These are phyloP conservation scores for Theileria parva DNA, from an alignment of 169 alveolate genomes.

Conservation along the genomic window DNA sequence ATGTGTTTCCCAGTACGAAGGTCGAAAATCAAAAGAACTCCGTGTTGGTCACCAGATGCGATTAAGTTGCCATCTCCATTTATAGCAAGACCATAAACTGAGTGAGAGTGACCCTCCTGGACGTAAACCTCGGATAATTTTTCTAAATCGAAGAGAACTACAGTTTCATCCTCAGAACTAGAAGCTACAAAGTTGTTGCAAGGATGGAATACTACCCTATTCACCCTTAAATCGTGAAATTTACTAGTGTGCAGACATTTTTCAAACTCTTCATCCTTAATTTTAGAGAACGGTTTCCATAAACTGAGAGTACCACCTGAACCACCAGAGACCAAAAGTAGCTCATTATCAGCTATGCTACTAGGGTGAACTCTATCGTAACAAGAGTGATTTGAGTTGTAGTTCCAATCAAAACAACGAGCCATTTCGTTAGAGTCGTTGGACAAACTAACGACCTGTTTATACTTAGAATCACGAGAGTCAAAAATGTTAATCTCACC, in stretches of 20 bases:
- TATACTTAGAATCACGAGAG: slow-evolving; percentile 50
- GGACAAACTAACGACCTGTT: slow-evolving; percentile 52
- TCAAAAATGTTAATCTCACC: slow-evolving; percentile 69
- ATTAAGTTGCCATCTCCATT: slow-evolving; percentile 77
- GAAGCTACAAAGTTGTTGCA: slow-evolving; percentile 64
- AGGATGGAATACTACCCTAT: slow-evolving; percentile 73
- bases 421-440: slow-evolving; percentile 71
- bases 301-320: slow-evolving; percentile 70
- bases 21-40: slow-evolving; percentile 74
- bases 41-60: slow-evolving; percentile 75
- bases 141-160: slow-evolving; percentile 70
- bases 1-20: slow-evolving; percentile 76
- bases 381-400: slow-evolving; percentile 57
- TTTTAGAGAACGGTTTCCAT: slow-evolving; percentile 70
- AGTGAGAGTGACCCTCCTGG: slow-evolving; percentile 77
- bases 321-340: slow-evolving; percentile 71
- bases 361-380: slow-evolving; percentile 46
- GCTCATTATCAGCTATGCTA: slow-evolving; percentile 45
- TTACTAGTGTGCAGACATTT: slow-evolving; percentile 53
- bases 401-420: slow-evolving; percentile 77
- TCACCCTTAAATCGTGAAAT: slow-evolving; percentile 71
- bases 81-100: slow-evolving; percentile 68
- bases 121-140: slow-evolving; percentile 66
- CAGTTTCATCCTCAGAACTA: slow-evolving; percentile 75
- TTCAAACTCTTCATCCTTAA: slow-evolving; percentile 9